Evolutionary conservation across 495 filamentous ascomycete species (phyloP).

Genomic region (Monascus purpureus): DNA sequence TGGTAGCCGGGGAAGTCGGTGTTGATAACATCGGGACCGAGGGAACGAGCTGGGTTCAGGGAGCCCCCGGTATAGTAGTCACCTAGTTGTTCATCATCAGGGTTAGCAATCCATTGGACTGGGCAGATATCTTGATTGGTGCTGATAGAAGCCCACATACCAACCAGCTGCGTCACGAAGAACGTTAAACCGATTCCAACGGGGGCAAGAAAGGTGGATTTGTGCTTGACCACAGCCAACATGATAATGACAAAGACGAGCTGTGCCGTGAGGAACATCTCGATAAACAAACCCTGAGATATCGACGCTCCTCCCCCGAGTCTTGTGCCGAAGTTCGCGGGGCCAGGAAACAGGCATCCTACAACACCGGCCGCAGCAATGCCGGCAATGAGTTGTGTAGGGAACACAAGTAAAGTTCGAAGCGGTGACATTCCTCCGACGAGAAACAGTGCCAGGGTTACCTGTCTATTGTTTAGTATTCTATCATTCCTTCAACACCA

Average conservation of each 20-base stretch:
- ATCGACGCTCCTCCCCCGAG: slow-evolving; percentile 43
- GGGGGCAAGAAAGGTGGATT: slow-evolving; percentile 63
- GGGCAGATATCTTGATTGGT: neutral
- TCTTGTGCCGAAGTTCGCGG: slow-evolving; percentile 44
- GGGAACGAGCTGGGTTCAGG: slow-evolving; percentile 59
- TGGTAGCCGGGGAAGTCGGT: slow-evolving; percentile 42
- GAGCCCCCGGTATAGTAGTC: slow-evolving; percentile 61
- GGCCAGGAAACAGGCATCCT: slow-evolving; percentile 45
- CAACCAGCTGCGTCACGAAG: slow-evolving; percentile 53
- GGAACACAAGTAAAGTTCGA: slow-evolving; percentile 35
- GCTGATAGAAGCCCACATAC: too few relatives aligned
- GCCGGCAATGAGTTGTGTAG: slow-evolving; percentile 41
- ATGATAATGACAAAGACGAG: slow-evolving; percentile 71
- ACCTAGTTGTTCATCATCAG: slow-evolving; percentile 19
- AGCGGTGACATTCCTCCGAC: slow-evolving; percentile 40
- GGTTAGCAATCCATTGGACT: neutral
- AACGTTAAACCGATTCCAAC: slow-evolving; percentile 63
- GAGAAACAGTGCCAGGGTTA: slow-evolving; percentile 43
- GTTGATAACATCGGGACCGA: slow-evolving; percentile 57
- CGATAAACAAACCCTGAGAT: slow-evolving; percentile 60
- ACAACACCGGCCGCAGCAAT: slow-evolving; percentile 51
- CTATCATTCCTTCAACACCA: neutral
- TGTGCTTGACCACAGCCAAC: slow-evolving; percentile 72
- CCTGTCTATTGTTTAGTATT: too few relatives aligned
- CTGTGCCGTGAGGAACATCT: slow-evolving; percentile 67